A percentile compares a stretch with the other conserved stretches of the same genome.
Conservation (phyloP, 352 stramenopile species). For the Phytophthora cactorum region DNA sequence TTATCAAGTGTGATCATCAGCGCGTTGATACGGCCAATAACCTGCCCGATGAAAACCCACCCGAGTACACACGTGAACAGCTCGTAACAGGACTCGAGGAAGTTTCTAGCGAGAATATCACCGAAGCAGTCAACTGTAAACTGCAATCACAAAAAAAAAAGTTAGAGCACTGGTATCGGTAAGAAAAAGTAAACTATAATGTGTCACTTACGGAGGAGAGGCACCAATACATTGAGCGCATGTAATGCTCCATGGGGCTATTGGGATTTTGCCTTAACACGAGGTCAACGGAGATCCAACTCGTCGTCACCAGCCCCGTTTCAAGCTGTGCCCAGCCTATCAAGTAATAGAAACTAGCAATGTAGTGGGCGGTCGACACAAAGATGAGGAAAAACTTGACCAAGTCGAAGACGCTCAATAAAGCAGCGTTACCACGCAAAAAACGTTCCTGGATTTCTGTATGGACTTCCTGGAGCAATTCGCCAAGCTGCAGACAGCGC, state of each 20-base stretch:
- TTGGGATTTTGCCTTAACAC: conserved; percentile 63
- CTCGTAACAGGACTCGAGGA: conserved; percentile 64
- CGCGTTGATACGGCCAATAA: conserved; percentile 71
- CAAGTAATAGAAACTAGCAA: conserved; percentile 58
- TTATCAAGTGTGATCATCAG: conserved; percentile 77
- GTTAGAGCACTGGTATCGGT: not conserved
- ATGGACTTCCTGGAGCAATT: conserved; percentile 48
- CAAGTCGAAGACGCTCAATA: conserved; percentile 56
- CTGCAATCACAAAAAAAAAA: conserved; percentile 25
- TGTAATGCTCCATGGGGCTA: conserved; percentile 61
- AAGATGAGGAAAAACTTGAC: conserved; percentile 69
- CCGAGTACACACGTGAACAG: conserved; percentile 72
- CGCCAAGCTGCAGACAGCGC: conserved; percentile 46
- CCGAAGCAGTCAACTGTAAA: conserved; percentile 85
- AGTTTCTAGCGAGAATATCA: conserved; percentile 68
- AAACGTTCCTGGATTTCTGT: conserved; percentile 62
- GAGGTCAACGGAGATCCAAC: conserved; percentile 65
- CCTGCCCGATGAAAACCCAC: conserved; percentile 80
- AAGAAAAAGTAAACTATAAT: conserved; percentile 1
- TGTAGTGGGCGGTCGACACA: conserved; percentile 58
- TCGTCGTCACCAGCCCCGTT: conserved; percentile 36
- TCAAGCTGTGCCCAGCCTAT: conserved; percentile 51
- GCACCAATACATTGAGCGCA: conserved; percentile 83
- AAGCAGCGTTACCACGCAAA: conserved; percentile 44
- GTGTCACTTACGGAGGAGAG: conserved; percentile 59